phyloP scores from a whole-genome alignment of 192 early-diverging fungal species.

The Backusella luteola region DNA sequence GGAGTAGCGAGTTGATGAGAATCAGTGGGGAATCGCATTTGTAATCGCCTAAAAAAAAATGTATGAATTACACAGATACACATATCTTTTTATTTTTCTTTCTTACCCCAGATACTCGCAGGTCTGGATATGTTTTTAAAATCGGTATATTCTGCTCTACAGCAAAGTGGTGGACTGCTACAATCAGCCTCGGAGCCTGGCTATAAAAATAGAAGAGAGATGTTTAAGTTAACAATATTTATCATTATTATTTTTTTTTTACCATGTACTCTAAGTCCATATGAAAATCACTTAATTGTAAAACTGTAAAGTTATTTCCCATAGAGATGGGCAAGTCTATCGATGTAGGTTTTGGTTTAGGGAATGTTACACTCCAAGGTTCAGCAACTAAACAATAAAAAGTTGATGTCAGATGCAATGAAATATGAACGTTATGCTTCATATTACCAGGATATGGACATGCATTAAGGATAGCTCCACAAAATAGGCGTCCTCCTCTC shows the following conservation, averaged over 20 bases:
- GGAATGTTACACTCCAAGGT: slow-evolving; percentile 38
- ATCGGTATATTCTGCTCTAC: slow-evolving; percentile 39
- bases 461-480: slow-evolving; percentile 35
- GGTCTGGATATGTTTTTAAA: slow-evolving; percentile 27
- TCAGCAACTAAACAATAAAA: background rate
- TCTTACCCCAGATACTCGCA: slow-evolving; percentile 37
- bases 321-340: slow-evolving; percentile 18
- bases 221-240: background rate
- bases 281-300: slow-evolving; percentile 53
- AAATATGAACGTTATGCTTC: background rate
- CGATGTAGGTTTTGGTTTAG: slow-evolving; percentile 39
- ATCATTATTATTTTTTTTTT: background rate
- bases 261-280: slow-evolving; percentile 42
- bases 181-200: slow-evolving; percentile 45
- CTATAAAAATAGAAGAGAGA: slow-evolving; percentile 12
- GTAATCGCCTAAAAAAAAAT: slow-evolving; percentile 37
- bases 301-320: slow-evolving; percentile 39
- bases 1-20: slow-evolving; percentile 41
- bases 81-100: background rate
- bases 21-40: slow-evolving; percentile 49
- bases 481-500: slow-evolving; percentile 42
- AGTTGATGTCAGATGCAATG: background rate
- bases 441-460: slow-evolving; percentile 40
- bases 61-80: background rate
- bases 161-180: slow-evolving; percentile 49